Conservation (phyloP, 768 basidiomycete species). For the Xerocomellus intermedius region DNA sequence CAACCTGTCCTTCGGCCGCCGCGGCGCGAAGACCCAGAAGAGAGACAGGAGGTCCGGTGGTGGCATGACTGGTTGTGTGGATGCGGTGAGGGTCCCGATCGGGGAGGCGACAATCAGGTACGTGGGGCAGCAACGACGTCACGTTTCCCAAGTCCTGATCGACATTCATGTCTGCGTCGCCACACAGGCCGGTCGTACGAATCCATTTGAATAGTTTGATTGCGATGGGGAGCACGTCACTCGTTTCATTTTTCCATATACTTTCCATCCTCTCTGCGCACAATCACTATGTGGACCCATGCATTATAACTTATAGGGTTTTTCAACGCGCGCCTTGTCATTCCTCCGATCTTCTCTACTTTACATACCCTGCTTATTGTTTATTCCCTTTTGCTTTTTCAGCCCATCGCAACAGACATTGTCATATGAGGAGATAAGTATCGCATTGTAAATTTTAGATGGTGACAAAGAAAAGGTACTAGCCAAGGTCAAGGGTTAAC, state of each 20-base stretch:
- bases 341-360: slow-evolving; percentile 9
- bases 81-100: slow-evolving; percentile 69
- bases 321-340: not conserved
- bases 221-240: not conserved
- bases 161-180: not conserved
- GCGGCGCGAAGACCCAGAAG: slow-evolving; percentile 20
- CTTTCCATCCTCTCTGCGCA: not conserved
- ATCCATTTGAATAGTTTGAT: slow-evolving; percentile 46
- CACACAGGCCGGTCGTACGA: slow-evolving; percentile 69
- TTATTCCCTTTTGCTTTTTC: slow-evolving; percentile 14
- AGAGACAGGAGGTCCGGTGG: slow-evolving; percentile 52
- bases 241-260: slow-evolving; percentile 8
- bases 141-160: not conserved
- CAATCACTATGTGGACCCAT: slow-evolving; percentile 13
- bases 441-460: slow-evolving; percentile 16
- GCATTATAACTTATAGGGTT: slow-evolving; percentile 7
- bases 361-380: slow-evolving; percentile 24
- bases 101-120: slow-evolving; percentile 73
- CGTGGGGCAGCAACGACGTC: slow-evolving; percentile 11
- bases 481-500: not conserved
- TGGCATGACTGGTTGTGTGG: slow-evolving; percentile 90
- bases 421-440: slow-evolving; percentile 10
- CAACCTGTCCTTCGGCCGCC: slow-evolving; percentile 30
- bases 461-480: not conserved
- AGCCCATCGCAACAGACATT: slow-evolving; percentile 10